These are phyloP conservation scores for Dioszegia hungarica DNA, from an alignment of 768 basidiomycete species.

Conservation along the genomic window DNA sequence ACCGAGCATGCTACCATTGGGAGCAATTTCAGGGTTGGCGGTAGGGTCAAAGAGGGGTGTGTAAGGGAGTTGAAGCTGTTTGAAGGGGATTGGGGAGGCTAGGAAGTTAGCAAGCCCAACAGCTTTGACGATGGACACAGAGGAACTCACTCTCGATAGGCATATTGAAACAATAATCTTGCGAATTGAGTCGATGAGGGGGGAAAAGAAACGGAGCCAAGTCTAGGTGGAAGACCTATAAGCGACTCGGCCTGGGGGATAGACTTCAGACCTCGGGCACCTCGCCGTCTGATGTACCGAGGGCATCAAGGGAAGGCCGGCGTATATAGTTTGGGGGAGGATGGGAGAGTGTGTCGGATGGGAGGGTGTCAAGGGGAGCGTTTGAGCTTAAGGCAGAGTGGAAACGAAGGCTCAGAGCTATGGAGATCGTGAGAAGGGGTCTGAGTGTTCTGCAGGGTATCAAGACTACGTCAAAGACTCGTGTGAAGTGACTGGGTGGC, in stretches of 20 bases:
- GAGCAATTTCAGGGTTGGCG: slow-evolving; percentile 6
- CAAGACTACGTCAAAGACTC: too few species aligned
- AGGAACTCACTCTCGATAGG: slow-evolving; percentile 36
- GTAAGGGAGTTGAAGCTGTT: slow-evolving; percentile 27
- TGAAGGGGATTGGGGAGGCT: slow-evolving; percentile 35
- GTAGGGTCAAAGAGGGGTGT: slow-evolving; percentile 23
- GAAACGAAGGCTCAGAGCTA: too few species aligned
- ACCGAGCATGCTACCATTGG: not conserved
- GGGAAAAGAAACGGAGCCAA: not conserved
- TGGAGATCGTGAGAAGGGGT: too few species aligned
- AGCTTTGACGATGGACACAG: too few species aligned
- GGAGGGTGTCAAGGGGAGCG: too few species aligned
- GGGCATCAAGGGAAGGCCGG: not conserved
- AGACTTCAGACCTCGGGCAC: not conserved
- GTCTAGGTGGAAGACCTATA: too few species aligned
- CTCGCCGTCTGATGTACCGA: not conserved
- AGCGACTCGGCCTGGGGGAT: too few species aligned
- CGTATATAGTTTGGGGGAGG: too few species aligned
- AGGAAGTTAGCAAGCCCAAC: not conserved
- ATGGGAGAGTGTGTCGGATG: too few species aligned
- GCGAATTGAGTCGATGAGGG: not conserved
- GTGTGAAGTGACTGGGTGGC: too few species aligned
- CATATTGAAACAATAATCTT: slow-evolving; percentile 7
- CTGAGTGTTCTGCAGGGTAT: too few species aligned
- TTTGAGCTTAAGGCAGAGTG: too few species aligned